Evolutionary conservation across 1,284 basidiomycete species (phyloP).

Genomic region (Trichosporon sp.): DNA sequence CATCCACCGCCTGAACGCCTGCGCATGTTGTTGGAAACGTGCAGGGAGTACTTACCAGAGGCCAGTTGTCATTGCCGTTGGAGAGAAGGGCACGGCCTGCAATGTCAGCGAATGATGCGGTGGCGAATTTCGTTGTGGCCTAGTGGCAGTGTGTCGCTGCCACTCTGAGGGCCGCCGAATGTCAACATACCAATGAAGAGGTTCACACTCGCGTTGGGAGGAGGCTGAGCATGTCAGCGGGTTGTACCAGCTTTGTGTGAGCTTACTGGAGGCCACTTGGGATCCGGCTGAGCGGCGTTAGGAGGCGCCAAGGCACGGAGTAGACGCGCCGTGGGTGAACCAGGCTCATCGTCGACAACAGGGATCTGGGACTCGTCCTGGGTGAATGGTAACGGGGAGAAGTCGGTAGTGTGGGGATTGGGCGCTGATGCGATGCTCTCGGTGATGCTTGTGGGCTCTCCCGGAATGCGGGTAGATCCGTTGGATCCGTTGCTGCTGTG

Average conservation of each 20-base stretch:
- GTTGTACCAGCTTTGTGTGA: neutral
- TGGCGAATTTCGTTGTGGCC: constrained; percentile 4
- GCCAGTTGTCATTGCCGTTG: constrained; percentile 49
- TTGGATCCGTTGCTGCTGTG: constrained; percentile 17
- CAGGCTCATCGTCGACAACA: constrained; percentile 33
- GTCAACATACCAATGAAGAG: constrained; percentile 42
- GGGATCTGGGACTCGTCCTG: constrained; percentile 34
- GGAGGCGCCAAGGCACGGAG: constrained; percentile 44
- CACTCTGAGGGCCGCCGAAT: neutral
- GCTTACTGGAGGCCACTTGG: constrained; percentile 44
- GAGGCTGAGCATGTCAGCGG: constrained; percentile 31
- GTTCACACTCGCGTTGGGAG: constrained; percentile 47
- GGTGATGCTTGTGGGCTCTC: constrained; percentile 32
- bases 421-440: constrained; percentile 43
- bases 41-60: constrained; percentile 32
- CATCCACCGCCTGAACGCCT: neutral
- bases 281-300: constrained; percentile 37
- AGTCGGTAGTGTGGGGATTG: constrained; percentile 41
- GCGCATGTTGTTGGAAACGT: neutral
- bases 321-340: constrained; percentile 41
- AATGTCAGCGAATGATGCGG: neutral
- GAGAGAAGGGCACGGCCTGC: constrained; percentile 42
- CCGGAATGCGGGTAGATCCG: constrained; percentile 15
- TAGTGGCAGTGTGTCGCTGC: neutral
- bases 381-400: constrained; percentile 32